Evolutionary conservation across 352 stramenopile species (phyloP).

Genomic region (Peronospora destructor): DNA sequence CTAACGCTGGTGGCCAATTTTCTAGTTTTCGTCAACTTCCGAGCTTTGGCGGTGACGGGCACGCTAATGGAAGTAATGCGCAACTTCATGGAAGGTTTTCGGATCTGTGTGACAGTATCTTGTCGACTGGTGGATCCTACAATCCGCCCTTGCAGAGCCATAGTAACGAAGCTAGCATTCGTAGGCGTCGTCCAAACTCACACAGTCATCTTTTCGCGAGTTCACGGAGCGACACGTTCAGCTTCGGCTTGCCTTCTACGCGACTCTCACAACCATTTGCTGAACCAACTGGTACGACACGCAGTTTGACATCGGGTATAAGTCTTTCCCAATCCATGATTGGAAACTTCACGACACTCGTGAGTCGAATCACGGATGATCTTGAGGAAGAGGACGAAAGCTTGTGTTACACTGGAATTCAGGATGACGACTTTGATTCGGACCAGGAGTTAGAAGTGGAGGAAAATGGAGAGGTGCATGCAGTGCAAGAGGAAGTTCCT

Average conservation of each 20-base stretch:
- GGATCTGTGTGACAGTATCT: constrained; percentile 34
- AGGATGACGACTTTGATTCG: constrained; percentile 30
- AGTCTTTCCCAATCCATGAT: constrained; percentile 69
- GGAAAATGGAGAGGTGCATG: constrained; percentile 7
- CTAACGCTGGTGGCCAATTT: neutral
- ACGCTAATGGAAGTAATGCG: constrained; percentile 9
- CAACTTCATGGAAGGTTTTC: constrained; percentile 31
- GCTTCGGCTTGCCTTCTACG: constrained; percentile 34
- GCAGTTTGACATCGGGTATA: constrained; percentile 48
- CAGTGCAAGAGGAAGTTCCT: constrained; percentile 13
- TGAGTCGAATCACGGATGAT: constrained; percentile 57
- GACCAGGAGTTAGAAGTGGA: constrained; percentile 26
- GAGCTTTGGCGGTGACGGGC: constrained; percentile 8
- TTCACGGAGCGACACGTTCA: constrained; percentile 24
- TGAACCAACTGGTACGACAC: constrained; percentile 24
- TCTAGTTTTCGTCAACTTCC: neutral
- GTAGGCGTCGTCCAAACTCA: constrained; percentile 21
- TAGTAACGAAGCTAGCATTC: constrained; percentile 15
- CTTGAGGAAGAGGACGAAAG: constrained; percentile 44
- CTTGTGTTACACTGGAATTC: constrained; percentile 30
- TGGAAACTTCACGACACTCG: constrained; percentile 62
- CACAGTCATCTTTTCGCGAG: constrained; percentile 26
- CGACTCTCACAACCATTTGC: constrained; percentile 44
- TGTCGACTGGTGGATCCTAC: constrained; percentile 20
- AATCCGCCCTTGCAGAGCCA: constrained; percentile 13